Percentiles rank a stretch among this genome's conserved stretches.
These are phyloP conservation scores for Artemisia tridentata DNA, from an alignment of 129 eudicot species.

Conservation along the genomic window DNA sequence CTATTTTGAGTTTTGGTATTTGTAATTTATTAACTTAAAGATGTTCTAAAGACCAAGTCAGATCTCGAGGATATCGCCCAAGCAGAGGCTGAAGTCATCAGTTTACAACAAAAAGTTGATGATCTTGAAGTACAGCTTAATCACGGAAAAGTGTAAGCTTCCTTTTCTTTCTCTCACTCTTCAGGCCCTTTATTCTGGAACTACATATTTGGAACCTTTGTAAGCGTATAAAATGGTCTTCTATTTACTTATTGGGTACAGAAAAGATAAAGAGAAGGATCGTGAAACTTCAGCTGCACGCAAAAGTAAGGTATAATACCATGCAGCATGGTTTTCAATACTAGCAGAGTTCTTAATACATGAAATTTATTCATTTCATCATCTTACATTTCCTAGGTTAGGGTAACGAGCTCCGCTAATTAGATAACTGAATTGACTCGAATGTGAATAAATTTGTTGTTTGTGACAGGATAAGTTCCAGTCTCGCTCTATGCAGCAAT, in stretches of 20 bases:
- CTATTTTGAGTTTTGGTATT: not conserved
- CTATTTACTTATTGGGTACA: slow-evolving; percentile 28
- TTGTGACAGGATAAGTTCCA: slow-evolving; percentile 37
- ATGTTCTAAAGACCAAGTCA: slow-evolving; percentile 50
- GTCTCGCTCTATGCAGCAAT: slow-evolving; percentile 26
- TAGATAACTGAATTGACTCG: not conserved
- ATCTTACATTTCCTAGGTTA: not conserved
- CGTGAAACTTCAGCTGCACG: slow-evolving; percentile 34
- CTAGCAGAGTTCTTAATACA: slow-evolving; percentile 8
- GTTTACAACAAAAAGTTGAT: slow-evolving; percentile 60
- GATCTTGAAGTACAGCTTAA: slow-evolving; percentile 52
- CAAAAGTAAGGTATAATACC: slow-evolving; percentile 50
- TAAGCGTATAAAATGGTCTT: slow-evolving; percentile 16
- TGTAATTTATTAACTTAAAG: slow-evolving; percentile 33
- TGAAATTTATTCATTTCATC: slow-evolving; percentile 1
- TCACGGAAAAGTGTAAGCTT: slow-evolving; percentile 54
- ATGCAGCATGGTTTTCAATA: slow-evolving; percentile 6
- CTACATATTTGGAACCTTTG: not conserved
- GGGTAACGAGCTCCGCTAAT: not conserved
- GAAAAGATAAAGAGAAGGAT: slow-evolving; percentile 58
- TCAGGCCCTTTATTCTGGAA: not conserved
- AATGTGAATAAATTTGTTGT: not conserved
- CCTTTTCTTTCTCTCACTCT: slow-evolving; percentile 1
- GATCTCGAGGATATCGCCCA: slow-evolving; percentile 57
- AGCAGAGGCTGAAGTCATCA: slow-evolving; percentile 54